Base-by-base conservation (phyloP, 1,139 yeast genomes). In the Blastobotrys capitulatus region DNA sequence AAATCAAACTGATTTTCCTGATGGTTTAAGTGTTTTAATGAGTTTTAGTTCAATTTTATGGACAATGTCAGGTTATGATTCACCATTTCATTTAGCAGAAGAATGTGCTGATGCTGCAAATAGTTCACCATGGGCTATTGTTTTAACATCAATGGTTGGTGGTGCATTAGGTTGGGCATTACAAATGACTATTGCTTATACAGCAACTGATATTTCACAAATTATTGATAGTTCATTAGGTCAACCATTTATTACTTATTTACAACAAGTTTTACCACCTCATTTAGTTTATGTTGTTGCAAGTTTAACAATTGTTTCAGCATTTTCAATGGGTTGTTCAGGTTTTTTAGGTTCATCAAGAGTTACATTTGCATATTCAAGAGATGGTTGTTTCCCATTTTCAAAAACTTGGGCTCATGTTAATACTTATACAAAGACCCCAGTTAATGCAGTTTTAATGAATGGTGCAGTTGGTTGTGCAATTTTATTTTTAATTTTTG, bases 41-140 rank as follows among this genome's bases (percentile, higher is more conserved):
- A 72, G 80, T 18, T 82, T 82, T 63, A 68, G 81, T 60, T 83
- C 87, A 26, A 82, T 78, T 47, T 79, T 82, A 60, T 83, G 89
- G 89, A 79, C 85, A 34, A 82, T 83, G 84, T 77, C 84, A 43
- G 89, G 89, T 19, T 83, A 80, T 60, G 90, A 83, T 62, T 78
- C 86, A 19, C 86, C 89, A 0, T 83, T 82, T 71, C 89, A 83
- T 60, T 68, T 83, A 49, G 75, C 86, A 16, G 92, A 83, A 64
- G 88, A 83, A 61, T 80, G 86, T 60, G 70, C 82, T 40, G 81
- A 82, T 62, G 86, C 88, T 9, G 70, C 74, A n/a, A 68, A 70
- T 32, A 82, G 85, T 4, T 80, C 83, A 8, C 88, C 89, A 16
- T 71, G 76, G 52, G 87, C 87, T 32, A 82, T 83, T 57, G 80